Evolutionary conservation across 208 protist genomes (phyloP), one percentile per base, ranked within the genome.

Genomic region (Leishmania martiniquensis): DNA sequence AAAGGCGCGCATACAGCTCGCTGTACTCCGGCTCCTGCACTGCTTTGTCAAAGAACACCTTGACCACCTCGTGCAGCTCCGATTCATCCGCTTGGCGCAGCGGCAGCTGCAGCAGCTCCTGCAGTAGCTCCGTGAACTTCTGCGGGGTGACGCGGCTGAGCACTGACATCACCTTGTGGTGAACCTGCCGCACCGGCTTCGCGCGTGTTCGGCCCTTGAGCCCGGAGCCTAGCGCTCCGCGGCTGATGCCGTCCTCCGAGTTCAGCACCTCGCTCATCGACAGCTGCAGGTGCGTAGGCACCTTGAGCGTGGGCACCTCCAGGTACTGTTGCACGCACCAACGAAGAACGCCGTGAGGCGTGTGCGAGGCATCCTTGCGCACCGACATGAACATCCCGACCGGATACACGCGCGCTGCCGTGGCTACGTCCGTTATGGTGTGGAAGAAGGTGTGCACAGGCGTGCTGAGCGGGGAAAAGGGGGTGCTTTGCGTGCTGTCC

Each of bases 141-240:
- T 90, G 84, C 39, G 76, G 85, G 22, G 93, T 96, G 82, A 97
- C 81, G 77, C 93, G 91, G 71, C 90, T 95, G 44, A 97, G 88
- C 54, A 97, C 86, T 12, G 90, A 96, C 86, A 97, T 87, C 39
- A 97, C 91, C 77, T 97, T 97, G 84, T 95, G 90, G 75, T 91
- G 91, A 5, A 87, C 91, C 78, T 93, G 85, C 20, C 92, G 88
- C 17, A 91, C 87, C 32, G 87, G 86, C 79, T 91, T 91, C 32
- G 76, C 77, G 49, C 91, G 91, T 25, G 77, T 80, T 51, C 86
- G 84, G 22, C 73, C 80, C 80, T 86, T 92, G 1, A 94, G 74
- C 52, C 83, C 75, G 39, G 83, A 84, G 57, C 90, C 91, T 10
- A 97, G 77, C n/a, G 84, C 87, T 15, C 88, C 93, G 67, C 93